Evolutionary conservation across 108 stramenopile genomes (phyloP).

Genomic region (Skeletonema tropicum): DNA sequence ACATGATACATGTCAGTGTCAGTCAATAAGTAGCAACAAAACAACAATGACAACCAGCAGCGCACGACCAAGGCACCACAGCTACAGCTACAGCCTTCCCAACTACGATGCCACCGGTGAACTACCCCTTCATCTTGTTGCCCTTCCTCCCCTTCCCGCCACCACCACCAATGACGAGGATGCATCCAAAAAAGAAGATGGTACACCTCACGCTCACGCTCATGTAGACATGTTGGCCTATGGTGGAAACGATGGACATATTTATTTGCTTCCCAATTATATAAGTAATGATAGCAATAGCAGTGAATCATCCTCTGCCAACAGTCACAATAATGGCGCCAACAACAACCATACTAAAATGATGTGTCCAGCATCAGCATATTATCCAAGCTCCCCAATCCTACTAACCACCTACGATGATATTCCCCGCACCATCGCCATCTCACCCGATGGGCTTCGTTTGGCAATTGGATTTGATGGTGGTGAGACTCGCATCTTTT

Average conservation of each 20-base stretch:
- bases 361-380: too few relatives aligned
- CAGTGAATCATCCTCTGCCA: too few relatives aligned
- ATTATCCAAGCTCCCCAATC: conserved; percentile 14
- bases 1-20: too few relatives aligned
- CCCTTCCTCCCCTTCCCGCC: background rate
- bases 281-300: too few relatives aligned
- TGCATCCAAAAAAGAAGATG: background rate
- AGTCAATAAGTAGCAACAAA: background rate
- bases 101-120: background rate
- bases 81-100: background rate
- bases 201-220: background rate
- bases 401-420: conserved; percentile 52
- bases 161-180: background rate
- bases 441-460: conserved; percentile 61
- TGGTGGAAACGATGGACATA: conserved; percentile 73
- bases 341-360: too few relatives aligned
- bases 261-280: conserved; percentile 33
- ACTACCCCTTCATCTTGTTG: background rate
- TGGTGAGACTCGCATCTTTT: conserved; percentile 62
- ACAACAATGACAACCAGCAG: background rate
- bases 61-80: background rate
- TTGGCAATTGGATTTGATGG: conserved; percentile 75
- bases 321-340: too few relatives aligned
- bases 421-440: conserved; percentile 62
- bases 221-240: conserved; percentile 56